Evolutionary conservation across 371 early-diverging fungal genomes (phyloP), one percentile per base, ranked within the genome.

Genomic region (Apophysomyces elegans): DNA sequence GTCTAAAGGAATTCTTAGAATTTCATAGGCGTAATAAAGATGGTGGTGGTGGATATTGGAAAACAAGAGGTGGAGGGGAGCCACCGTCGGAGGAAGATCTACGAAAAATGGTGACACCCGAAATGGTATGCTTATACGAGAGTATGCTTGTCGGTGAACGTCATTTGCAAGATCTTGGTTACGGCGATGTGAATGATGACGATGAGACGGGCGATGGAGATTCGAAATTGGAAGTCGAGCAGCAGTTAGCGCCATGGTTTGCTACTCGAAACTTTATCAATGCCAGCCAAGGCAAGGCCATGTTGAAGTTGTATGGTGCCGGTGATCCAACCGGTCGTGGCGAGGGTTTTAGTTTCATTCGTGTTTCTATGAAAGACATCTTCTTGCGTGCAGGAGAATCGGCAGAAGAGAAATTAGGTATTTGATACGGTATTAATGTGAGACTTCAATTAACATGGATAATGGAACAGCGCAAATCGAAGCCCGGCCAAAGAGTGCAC

Each of bases 281-380:
- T 66, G 94, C 94, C 7, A 90, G 91, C 13, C 90, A 90, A 75
- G 94, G 93, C 37, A 98, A 98, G 68, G 95, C 94, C 18, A 95
- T 95, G 96, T 77, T 97, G 50, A 91, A 95, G 74, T 84, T 98
- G 9, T 92, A 91, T 74, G 98, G 97, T 38, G 92, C 92, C n/a
- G 98, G 97, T 67, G 97, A 98, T 74, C 99, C 99, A 1, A 97
- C 99, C 0, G 99, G 99, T 6, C 84, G 93, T 35, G 99, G 98
- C 37, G 99, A 99, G 79, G 99, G 98, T 13, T 99, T 99, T 75
- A 97, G 97, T 81, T 99, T 98, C 77, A 93, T 99, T 67, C 90
- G 96, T 61, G 93, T 95, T 26, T 94, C 93, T 7, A 95, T 97
- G 95, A 99, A 99, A 79, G 97, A 96, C 67, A 95, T 96, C 64